These are phyloP conservation scores for Dichotomopilus funicola DNA, from an alignment of 2,329 filamentous ascomycete species.

Conservation along the genomic window DNA sequence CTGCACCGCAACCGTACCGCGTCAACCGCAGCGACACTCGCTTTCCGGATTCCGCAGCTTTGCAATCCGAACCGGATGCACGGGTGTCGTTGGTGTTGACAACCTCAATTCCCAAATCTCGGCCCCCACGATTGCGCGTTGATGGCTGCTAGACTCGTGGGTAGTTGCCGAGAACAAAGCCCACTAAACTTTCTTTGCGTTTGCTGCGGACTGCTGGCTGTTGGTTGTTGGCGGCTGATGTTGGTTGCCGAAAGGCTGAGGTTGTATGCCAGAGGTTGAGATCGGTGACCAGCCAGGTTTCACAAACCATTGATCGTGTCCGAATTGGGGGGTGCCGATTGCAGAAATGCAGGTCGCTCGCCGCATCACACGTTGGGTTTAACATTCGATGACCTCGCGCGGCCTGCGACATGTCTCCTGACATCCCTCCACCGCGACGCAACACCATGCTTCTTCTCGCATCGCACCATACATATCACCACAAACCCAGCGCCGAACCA, in stretches of 20 bases:
- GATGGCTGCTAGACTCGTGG: too few species aligned
- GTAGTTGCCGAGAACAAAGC: too few species aligned
- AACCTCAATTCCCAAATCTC: neutral
- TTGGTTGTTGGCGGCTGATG: constrained; percentile 1
- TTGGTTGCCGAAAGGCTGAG: neutral
- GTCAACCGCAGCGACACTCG: neutral
- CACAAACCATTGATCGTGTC: constrained; percentile 4
- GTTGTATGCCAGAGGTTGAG: too few species aligned
- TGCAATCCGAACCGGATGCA: neutral
- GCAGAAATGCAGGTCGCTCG: too few species aligned
- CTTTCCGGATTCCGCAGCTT: constrained; percentile 3
- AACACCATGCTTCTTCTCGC: neutral
- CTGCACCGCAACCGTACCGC: neutral
- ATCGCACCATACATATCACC: neutral
- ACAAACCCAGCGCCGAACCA: neutral
- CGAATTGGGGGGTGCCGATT: neutral
- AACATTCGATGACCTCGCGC: too few species aligned
- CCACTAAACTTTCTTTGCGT: too few species aligned
- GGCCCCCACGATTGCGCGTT: too few species aligned
- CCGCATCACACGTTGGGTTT: too few species aligned
- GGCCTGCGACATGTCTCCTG: too few species aligned
- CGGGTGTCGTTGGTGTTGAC: constrained; percentile 1
- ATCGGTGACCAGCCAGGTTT: constrained; percentile 1
- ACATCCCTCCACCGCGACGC: neutral
- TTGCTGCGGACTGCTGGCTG: too few species aligned